phyloP scores from a whole-genome alignment of 805 yeast species.

The Lachancea dasiensis region DNA sequence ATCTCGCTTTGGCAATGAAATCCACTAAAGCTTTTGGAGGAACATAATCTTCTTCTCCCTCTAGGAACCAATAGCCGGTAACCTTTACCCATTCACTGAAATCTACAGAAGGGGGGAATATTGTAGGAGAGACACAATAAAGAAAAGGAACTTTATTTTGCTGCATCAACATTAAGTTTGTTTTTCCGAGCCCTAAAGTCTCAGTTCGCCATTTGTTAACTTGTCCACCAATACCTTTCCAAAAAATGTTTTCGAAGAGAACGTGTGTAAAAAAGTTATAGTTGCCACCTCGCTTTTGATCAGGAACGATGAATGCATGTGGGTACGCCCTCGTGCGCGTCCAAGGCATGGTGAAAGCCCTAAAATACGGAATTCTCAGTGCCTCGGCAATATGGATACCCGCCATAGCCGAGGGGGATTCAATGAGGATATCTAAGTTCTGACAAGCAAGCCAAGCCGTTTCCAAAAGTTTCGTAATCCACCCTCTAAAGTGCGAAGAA shows the following conservation, averaged over 20 bases:
- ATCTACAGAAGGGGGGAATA: slow-evolving; percentile 89
- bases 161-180: slow-evolving; percentile 63
- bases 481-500: slow-evolving; percentile 63
- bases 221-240: slow-evolving; percentile 87
- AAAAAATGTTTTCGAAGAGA: slow-evolving; percentile 84
- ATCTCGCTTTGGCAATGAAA: slow-evolving; percentile 59
- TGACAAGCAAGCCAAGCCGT: slow-evolving; percentile 88
- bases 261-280: slow-evolving; percentile 91
- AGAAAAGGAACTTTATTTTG: slow-evolving; percentile 81
- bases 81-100: slow-evolving; percentile 94
- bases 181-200: slow-evolving; percentile 56
- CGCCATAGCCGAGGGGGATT: slow-evolving; percentile 95
- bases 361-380: slow-evolving; percentile 76
- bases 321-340: slow-evolving; percentile 93
- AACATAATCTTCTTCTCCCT: slow-evolving; percentile 50
- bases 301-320: slow-evolving; percentile 93
- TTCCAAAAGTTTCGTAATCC: slow-evolving; percentile 70
- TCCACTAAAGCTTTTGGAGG: slow-evolving; percentile 55
- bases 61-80: slow-evolving; percentile 92
- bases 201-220: slow-evolving; percentile 83
- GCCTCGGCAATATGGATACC: slow-evolving; percentile 96
- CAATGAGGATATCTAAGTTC: slow-evolving; percentile 73
- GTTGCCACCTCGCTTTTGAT: slow-evolving; percentile 86
- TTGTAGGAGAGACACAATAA: slow-evolving; percentile 81
- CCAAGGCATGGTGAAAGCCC: slow-evolving; percentile 99